A percentile compares a stretch with the other conserved stretches of the same genome.
Conservation (phyloP, 2,329 filamentous ascomycete species). For the Paraphoma chrysanthemicola region DNA sequence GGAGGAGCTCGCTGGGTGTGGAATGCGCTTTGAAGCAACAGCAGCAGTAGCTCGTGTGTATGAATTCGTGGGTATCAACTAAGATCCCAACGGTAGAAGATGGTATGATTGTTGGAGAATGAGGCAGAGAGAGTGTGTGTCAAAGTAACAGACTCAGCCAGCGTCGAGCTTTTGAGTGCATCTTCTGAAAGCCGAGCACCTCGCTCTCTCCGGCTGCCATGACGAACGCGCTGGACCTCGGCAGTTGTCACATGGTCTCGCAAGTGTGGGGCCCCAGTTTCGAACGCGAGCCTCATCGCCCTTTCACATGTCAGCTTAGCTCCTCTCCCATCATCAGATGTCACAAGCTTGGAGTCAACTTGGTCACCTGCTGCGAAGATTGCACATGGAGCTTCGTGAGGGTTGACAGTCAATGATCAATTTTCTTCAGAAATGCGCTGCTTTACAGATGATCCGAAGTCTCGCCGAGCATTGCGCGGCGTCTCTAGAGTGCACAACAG, state of each 20-base stretch:
- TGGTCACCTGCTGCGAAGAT: background rate
- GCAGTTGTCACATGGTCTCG: conserved; percentile 4
- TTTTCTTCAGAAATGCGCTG: too few species aligned
- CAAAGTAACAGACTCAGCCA: background rate
- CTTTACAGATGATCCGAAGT: too few species aligned
- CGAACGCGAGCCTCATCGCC: conserved; percentile 1
- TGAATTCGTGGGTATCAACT: conserved; percentile 18
- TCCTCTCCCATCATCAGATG: background rate
- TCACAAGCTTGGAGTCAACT: background rate
- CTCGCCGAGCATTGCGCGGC: too few species aligned
- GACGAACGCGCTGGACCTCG: conserved; percentile 1
- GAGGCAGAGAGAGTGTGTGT: background rate
- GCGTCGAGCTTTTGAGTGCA: conserved; percentile 1
- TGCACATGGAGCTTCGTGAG: background rate
- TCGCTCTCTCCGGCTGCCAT: conserved; percentile 1
- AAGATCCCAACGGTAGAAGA: conserved; percentile 16
- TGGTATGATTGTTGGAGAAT: background rate
- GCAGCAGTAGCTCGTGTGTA: background rate
- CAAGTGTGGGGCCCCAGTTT: conserved; percentile 5
- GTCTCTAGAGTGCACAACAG: too few species aligned
- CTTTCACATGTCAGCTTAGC: conserved; percentile 1
- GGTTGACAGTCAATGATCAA: background rate
- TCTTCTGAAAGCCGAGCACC: conserved; percentile 4
- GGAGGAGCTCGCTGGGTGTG: background rate
- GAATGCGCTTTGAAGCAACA: background rate